phyloP scores from a whole-genome alignment of 2,329 filamentous ascomycete species.

The Aspergillus tanneri region DNA sequence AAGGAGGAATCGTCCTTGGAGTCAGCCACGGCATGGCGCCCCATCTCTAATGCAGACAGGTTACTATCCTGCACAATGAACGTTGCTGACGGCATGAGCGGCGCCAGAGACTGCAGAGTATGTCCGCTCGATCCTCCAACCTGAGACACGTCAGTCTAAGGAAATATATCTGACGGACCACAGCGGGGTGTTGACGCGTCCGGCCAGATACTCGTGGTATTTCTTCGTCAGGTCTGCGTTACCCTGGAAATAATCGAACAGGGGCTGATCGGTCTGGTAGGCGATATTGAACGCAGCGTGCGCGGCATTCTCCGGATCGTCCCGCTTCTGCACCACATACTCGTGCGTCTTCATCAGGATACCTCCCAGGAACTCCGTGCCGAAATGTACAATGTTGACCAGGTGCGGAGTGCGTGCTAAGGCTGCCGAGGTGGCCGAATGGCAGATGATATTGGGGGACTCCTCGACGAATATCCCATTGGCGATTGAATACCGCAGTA shows the following conservation, averaged over 20 bases:
- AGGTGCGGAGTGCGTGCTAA: constrained; percentile 30
- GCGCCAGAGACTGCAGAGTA: constrained; percentile 55
- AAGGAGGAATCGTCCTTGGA: background rate
- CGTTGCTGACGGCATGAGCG: constrained; percentile 43
- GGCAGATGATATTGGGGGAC: constrained; percentile 51
- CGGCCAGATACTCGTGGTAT: background rate
- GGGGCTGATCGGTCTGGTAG: background rate
- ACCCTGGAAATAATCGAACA: background rate
- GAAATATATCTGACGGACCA: too few species aligned
- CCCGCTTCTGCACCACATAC: background rate
- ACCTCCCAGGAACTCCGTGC: constrained; percentile 38
- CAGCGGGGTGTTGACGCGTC: constrained; percentile 35
- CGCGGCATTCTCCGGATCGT: background rate
- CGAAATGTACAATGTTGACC: constrained; percentile 31
- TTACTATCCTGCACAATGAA: constrained; percentile 54
- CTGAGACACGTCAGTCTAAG: too few species aligned
- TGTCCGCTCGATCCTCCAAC: constrained; percentile 60
- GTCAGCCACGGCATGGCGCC: background rate
- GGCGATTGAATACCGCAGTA: constrained; percentile 59
- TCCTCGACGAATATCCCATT: constrained; percentile 57
- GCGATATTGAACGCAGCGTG: background rate
- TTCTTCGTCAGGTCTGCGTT: background rate
- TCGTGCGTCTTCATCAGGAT: constrained; percentile 46
- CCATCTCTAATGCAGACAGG: constrained; percentile 37
- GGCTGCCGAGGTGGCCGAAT: constrained; percentile 55